Base-by-base conservation (phyloP, 1,284 basidiomycete genomes). In the Apiotrichum siamense region DNA sequence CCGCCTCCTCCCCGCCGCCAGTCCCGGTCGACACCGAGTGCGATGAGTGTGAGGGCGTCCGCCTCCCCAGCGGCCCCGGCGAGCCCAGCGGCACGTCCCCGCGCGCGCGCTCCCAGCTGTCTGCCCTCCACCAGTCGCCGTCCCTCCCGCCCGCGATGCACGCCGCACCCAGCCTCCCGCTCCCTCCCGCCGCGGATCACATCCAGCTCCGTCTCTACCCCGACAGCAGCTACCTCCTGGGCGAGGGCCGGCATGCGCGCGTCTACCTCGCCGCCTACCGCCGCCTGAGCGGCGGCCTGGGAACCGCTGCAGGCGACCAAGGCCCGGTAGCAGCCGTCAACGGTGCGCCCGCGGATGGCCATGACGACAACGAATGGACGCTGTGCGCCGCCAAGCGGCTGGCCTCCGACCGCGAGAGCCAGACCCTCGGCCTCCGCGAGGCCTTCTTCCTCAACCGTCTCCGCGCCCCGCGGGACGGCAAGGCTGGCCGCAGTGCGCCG, bases 341-440 rank as follows among this genome's bases (percentile, higher is more conserved):
- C 24, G 12, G 17, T 11, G 27, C 40, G n/a, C 21, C 43, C 11
- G 43, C n/a, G n/a, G n/a, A n/a, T n/a, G n/a, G 43, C 7, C 7
- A 18, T 11, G 5, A 10, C 3, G 25, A 17, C 25, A 12, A 27
- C 21, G 39, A 53, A 12, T 76, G 76, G 74, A 57, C 51, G 33
- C 58, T 78, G 7, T 77, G 76, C 49, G 77, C 76, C 0, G 75
- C 73, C 17, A 78, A 78, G 60, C 61, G 72, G 2, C 59, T 74
- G 37, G 64, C 70, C 7, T 58, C 71, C 1, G 77, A 77, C 51
- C 64, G 73, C 20, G 75, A 78, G 46, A 66, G 65, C 13, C 76
- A 77, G 52, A 68, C 74, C 2, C 67, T 75, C 52, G 75, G 75
- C 3, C 61, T 77, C 15, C 66, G 73, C 44, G 77, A 78, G 58